Evolutionary conservation across 2,329 filamentous ascomycete genomes (phyloP), one percentile per base, ranked within the genome.

Genomic region (Sporothrix luriei): DNA sequence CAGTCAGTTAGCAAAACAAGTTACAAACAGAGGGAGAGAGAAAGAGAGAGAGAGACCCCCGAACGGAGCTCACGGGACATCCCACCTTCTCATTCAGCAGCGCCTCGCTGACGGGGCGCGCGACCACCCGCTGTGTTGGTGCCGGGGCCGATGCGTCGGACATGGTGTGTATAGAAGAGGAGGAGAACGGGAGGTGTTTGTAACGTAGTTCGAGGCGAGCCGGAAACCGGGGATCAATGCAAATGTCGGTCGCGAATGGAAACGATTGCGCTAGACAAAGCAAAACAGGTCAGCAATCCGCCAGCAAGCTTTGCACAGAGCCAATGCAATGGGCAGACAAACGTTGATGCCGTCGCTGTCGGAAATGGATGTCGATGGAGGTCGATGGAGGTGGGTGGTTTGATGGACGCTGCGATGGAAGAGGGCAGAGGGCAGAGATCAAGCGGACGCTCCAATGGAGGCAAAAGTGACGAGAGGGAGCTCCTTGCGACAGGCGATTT

Each of bases 51-150:
- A 13, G 40, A 43, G 4, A 16, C 40, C 14, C 40, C 14, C 14
- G 2, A n/a, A 19, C 14, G 46, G 46, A n/a, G 14, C 46, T 7
- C 46, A 46, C 3, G 7, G 3, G 26, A n/a, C 4, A 33, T 40
- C 66, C 19, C 89, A 97, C 95, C 93, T 99, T 99, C 84, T 99
- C 95, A 83, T 98, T 98, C 79, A 99, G 88, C 77, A 99, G 89
- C 78, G 94, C 92, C 86, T 99, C 95, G 86, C 94, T 98, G 83
- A 97, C 91, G 74, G 95, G 94, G 82, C 92, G 88, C 80, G 90
- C 86, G 79, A 91, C 86, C 74, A 88, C 85, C 80, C 86, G 83
- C 74, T 85, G 81, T 77, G 87, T 81, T 78, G 84, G 81, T 76
- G 87, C 81, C 78, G 84, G 83, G 83, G 80, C 76, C 74, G 83